These are phyloP conservation scores for Elaeis guineensis DNA, from an alignment of 176 grass and related monocot genomes.

Conservation along the genomic window DNA sequence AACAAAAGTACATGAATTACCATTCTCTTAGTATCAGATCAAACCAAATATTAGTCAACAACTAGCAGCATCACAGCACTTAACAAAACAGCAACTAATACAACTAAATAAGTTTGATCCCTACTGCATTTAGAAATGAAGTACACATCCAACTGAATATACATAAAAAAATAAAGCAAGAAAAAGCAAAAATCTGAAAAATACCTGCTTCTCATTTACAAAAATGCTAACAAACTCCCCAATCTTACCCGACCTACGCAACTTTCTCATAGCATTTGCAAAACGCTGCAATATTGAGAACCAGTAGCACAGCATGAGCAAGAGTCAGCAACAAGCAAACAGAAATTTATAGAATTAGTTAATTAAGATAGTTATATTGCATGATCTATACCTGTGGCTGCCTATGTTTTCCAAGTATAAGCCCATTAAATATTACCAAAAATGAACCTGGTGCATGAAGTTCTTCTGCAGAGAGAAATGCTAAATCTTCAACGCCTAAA, in stretches of 20 bases:
- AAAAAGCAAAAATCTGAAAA: conserved; percentile 10
- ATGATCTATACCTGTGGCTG: conserved; percentile 55
- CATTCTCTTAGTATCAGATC: too few relatives aligned
- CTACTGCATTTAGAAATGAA: too few relatives aligned
- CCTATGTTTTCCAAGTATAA: conserved; percentile 89
- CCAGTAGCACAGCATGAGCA: conserved; percentile 3
- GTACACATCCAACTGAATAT: too few relatives aligned
- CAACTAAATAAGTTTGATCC: too few relatives aligned
- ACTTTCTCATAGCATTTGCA: conserved; percentile 68
- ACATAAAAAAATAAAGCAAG: background rate
- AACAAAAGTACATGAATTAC: too few relatives aligned
- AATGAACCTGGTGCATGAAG: conserved; percentile 74
- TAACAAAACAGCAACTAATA: too few relatives aligned
- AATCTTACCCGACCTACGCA: conserved; percentile 64
- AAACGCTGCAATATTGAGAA: conserved; percentile 47
- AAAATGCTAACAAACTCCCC: conserved; percentile 96
- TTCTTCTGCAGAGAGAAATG: conserved; percentile 67
- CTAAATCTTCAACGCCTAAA: conserved; percentile 80
- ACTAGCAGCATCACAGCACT: too few relatives aligned
- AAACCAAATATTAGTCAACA: too few relatives aligned
- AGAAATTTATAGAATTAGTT: too few relatives aligned
- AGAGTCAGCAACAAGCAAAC: too few relatives aligned
- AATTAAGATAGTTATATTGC: background rate
- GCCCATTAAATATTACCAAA: conserved; percentile 95
- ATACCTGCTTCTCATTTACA: conserved; percentile 88